Evolutionary conservation across 176 grass and related monocot genomes (phyloP).

Genomic region (Sorghum bicolor): Sorghum_bicolor_NCBIv3 NC_012870.2:59767001-59767500

Average conservation of each 20-base stretch:
- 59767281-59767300: neutral
- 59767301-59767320: neutral
- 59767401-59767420: neutral
- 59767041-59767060: neutral
- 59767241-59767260: neutral
- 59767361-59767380: neutral
- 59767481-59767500: conserved; percentile 23
- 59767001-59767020: conserved; percentile 20
- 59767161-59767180: neutral
- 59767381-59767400: conserved; percentile 8
- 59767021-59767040: neutral
- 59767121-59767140: neutral
- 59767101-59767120: neutral
- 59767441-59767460: neutral
- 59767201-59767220: neutral
- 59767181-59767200: neutral
- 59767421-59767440: neutral
- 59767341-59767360: conserved; percentile 7
- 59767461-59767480: conserved; percentile 39
- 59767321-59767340: neutral
- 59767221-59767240: neutral
- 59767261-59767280: neutral
- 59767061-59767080: neutral
- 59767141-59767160: neutral
- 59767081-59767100: neutral